Percentiles rank a stretch among this genome's conserved stretches.
Evolutionary conservation across 1,139 yeast species (phyloP).

Genomic region (Blastobotrys petasosporus): DNA sequence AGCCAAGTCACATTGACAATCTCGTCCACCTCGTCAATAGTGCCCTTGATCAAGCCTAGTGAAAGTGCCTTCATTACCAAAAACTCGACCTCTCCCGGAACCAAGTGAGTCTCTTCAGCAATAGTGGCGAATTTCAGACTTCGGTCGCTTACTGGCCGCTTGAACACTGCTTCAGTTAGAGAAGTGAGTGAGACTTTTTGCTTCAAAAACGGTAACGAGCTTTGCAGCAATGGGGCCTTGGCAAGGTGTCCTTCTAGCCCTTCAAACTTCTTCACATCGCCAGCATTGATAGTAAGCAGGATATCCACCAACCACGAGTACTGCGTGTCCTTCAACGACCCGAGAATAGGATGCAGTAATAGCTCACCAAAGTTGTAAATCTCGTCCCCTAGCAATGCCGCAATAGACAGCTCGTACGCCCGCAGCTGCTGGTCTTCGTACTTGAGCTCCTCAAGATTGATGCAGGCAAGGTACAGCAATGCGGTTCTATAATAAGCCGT

Average conservation of each 20-base stretch:
- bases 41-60: constrained; percentile 74
- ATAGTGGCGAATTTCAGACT: constrained; percentile 68
- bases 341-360: constrained; percentile 78
- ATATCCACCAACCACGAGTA: constrained; percentile 72
- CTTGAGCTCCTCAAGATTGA: constrained; percentile 48
- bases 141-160: constrained; percentile 69
- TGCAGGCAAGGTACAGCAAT: constrained; percentile 56
- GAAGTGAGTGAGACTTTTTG: constrained; percentile 93
- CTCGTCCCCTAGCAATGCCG: constrained; percentile 86
- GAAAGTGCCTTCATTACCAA: constrained; percentile 88
- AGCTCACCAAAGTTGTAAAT: constrained; percentile 95
- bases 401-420: constrained; percentile 76
- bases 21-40: constrained; percentile 79
- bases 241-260: constrained; percentile 39
- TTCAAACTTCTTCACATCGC: constrained; percentile 63
- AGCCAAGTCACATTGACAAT: constrained; percentile 84
- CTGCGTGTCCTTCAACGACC: constrained; percentile 45
- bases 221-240: constrained; percentile 55
- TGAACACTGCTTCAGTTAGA: constrained; percentile 78
- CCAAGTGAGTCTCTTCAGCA: constrained; percentile 63
- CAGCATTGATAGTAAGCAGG: constrained; percentile 66
- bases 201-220: constrained; percentile 61
- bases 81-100: constrained; percentile 73
- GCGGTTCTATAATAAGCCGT: constrained; percentile 70
- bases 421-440: constrained; percentile 50